Evolutionary conservation across 2,329 filamentous ascomycete genomes (phyloP).

Genomic region (Metarhizium guizhouense): DNA sequence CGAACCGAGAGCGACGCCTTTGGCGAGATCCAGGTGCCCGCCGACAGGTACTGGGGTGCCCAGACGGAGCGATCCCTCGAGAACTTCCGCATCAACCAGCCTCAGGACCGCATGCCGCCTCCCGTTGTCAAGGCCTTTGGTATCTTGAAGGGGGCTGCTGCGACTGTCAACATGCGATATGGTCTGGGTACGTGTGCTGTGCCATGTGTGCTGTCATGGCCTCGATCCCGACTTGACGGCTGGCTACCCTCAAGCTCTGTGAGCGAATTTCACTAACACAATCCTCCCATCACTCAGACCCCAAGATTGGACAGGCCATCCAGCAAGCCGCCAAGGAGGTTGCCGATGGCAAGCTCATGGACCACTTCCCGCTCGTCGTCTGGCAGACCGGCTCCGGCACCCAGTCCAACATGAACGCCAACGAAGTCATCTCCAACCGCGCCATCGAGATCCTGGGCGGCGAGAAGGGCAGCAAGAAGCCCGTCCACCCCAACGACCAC

Average conservation of each 20-base stretch:
- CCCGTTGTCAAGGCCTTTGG: constrained; percentile 90
- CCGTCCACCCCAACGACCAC: constrained; percentile 98
- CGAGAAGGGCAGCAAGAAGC: constrained; percentile 92
- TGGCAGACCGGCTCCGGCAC: constrained; percentile 99
- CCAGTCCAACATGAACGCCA: constrained; percentile 99
- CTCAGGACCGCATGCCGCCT: constrained; percentile 94
- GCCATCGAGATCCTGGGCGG: constrained; percentile 97
- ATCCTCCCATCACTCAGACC: constrained; percentile 19
- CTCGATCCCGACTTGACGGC: no score
- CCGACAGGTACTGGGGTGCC: constrained; percentile 96
- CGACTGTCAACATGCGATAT: constrained; percentile 89
- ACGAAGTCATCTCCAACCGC: constrained; percentile 98
- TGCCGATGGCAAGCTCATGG: constrained; percentile 82
- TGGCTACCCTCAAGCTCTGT: no score
- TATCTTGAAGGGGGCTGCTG: constrained; percentile 93
- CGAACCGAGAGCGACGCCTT: constrained; percentile 95
- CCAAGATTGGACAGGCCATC: constrained; percentile 84
- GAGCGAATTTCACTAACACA: not conserved
- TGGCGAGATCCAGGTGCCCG: constrained; percentile 85
- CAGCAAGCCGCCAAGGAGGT: constrained; percentile 92
- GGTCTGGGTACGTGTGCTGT: constrained; percentile 58
- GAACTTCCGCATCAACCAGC: constrained; percentile 99
- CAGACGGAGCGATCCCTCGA: constrained; percentile 93
- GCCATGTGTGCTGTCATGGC: no score
- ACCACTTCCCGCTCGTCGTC: constrained; percentile 97